These are phyloP conservation scores for Candida berthetii DNA, from an alignment of 805 yeast genomes.

Conservation along the genomic window DNA sequence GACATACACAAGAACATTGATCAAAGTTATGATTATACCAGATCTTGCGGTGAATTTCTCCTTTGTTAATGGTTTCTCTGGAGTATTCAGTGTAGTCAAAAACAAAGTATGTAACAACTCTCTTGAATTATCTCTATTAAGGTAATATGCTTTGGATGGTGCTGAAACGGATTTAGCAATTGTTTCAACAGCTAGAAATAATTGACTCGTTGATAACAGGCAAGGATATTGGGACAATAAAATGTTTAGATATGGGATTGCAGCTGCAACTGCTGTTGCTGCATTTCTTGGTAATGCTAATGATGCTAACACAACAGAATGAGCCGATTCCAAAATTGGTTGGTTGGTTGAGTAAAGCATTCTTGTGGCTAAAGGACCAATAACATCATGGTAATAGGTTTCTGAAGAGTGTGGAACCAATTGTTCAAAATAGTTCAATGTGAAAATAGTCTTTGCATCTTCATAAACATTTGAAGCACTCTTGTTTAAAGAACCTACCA, in stretches of 20 bases:
- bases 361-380: constrained; percentile 21
- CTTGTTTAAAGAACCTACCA: constrained; percentile 21
- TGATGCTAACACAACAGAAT: constrained; percentile 47
- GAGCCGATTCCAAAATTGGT: constrained; percentile 50
- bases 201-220: constrained; percentile 45
- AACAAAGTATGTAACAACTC: constrained; percentile 37
- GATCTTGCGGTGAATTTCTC: constrained; percentile 31
- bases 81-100: constrained; percentile 30
- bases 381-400: constrained; percentile 25
- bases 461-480: constrained; percentile 14
- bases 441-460: constrained; percentile 18
- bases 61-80: constrained; percentile 23
- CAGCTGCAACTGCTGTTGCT: constrained; percentile 13
- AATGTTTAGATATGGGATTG: constrained; percentile 37
- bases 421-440: constrained; percentile 26
- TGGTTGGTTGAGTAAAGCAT: constrained; percentile 11
- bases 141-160: constrained; percentile 24
- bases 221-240: constrained; percentile 52
- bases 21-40: constrained; percentile 38
- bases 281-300: constrained; percentile 16
- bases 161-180: constrained; percentile 40
- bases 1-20: constrained; percentile 47
- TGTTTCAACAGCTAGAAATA: constrained; percentile 50
- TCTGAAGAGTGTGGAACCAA: constrained; percentile 25
- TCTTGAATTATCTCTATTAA: constrained; percentile 20